phyloP scores from a whole-genome alignment of 2,329 filamentous ascomycete species.

The Arthroderma sp. region DNA sequence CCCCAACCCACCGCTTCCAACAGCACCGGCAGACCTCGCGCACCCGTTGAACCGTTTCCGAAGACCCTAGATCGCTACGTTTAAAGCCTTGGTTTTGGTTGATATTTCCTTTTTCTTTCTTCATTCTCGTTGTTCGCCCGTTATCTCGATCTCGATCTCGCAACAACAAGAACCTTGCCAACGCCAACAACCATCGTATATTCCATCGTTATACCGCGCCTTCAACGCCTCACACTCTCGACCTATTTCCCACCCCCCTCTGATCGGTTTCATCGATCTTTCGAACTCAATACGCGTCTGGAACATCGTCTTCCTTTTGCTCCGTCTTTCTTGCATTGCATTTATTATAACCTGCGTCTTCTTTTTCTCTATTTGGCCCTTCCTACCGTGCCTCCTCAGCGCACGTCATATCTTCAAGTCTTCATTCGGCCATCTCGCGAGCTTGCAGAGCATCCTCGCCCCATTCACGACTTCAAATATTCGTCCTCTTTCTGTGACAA shows the following conservation, averaged over 20 bases:
- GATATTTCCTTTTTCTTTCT: not conserved
- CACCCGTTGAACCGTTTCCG: not conserved
- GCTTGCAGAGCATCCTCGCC: slow-evolving; percentile 1
- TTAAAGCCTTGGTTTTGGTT: slow-evolving; percentile 1
- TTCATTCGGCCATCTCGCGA: not conserved
- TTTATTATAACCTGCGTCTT: not conserved
- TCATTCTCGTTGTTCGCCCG: slow-evolving; percentile 9
- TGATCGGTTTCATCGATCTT: no score
- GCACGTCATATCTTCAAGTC: not conserved
- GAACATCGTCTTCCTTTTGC: not conserved
- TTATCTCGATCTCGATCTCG: slow-evolving; percentile 10
- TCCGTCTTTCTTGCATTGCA: not conserved
- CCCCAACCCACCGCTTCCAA: not conserved
- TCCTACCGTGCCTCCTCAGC: not conserved
- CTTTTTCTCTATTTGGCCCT: not conserved
- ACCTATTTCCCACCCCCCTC: not conserved
- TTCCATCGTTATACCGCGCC: not conserved
- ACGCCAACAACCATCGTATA: not conserved
- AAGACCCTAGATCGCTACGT: not conserved
- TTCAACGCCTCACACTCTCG: not conserved
- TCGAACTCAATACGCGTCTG: not conserved
- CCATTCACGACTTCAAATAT: not conserved
- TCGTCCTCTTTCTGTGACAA: not conserved
- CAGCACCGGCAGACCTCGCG: not conserved
- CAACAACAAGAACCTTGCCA: not conserved